Conservation (phyloP, 345 rosid species). For the Salix udensis region DNA sequence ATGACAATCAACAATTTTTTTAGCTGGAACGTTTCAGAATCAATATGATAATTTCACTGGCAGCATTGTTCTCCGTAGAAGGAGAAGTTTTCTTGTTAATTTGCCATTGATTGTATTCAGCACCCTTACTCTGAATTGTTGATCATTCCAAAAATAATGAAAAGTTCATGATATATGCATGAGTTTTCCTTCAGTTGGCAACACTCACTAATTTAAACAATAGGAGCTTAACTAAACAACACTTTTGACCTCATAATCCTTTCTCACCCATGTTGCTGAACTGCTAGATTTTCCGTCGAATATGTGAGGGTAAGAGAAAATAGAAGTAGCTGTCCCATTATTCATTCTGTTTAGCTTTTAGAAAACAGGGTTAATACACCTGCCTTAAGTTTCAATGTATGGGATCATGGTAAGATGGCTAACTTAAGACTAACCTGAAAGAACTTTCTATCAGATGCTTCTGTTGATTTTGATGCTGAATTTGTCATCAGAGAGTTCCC, state of each 20-base stretch:
- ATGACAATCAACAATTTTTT: neutral
- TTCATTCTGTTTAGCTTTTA: too few relatives aligned
- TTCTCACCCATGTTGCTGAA: neutral
- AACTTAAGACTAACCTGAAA: neutral
- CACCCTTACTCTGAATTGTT: neutral
- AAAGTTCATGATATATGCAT: neutral
- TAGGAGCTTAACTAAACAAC: neutral
- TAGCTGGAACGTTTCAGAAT: neutral
- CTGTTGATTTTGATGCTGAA: neutral
- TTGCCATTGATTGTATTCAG: neutral
- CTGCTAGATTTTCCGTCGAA: neutral
- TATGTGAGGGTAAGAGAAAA: too few relatives aligned
- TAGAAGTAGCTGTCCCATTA: neutral
- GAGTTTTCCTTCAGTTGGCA: neutral
- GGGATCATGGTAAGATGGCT: neutral
- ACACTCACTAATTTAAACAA: neutral
- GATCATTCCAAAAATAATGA: neutral
- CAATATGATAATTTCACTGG: neutral
- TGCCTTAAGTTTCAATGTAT: neutral
- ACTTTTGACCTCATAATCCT: too few relatives aligned
- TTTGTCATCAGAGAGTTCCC: too few relatives aligned
- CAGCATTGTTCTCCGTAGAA: neutral
- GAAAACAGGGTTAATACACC: neutral
- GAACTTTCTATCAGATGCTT: neutral
- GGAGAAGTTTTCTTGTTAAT: neutral